Percentiles rank a stretch among this genome's conserved stretches.
Evolutionary conservation across 768 basidiomycete species (phyloP).

Genomic region (Sporobolomyces phaffii): DNA sequence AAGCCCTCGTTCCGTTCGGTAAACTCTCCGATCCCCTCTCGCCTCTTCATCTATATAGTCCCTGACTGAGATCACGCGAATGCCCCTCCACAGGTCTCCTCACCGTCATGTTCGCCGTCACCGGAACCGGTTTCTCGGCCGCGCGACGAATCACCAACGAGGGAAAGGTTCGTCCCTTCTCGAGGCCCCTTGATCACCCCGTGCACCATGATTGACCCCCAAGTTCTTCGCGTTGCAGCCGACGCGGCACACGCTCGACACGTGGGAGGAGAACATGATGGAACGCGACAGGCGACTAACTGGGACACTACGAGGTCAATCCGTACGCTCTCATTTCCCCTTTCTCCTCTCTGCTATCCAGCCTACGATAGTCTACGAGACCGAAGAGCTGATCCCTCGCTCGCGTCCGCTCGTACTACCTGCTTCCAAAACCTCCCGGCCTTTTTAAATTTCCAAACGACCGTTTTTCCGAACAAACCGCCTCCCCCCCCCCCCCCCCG

Average conservation of each 20-base stretch:
- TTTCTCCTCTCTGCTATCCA: neutral
- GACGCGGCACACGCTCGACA: conserved; percentile 73
- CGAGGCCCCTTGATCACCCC: too few relatives aligned
- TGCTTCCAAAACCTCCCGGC: too few relatives aligned
- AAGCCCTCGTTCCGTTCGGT: conserved; percentile 96
- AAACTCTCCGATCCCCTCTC: neutral
- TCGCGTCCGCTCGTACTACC: too few relatives aligned
- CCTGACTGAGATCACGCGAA: neutral
- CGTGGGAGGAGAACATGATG: conserved; percentile 97
- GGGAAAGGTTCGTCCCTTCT: conserved; percentile 64
- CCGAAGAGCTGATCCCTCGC: conserved; percentile 5
- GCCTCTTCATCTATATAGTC: neutral
- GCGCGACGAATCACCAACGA: conserved; percentile 76
- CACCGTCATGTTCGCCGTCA: conserved; percentile 60
- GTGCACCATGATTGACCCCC: too few relatives aligned
- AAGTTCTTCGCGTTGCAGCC: conserved; percentile 62
- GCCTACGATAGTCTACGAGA: too few relatives aligned
- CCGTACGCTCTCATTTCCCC: conserved; percentile 54
- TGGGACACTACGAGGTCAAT: conserved; percentile 77
- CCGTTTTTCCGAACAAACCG: neutral
- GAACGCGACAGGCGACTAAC: conserved; percentile 79
- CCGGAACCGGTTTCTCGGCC: conserved; percentile 76
- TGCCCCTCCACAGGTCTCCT: conserved; percentile 26
- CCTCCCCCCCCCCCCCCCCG: neutral
- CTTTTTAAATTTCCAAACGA: too few relatives aligned